Conservation (phyloP, 257 asterid species). For the Scutellaria galericulata region DNA sequence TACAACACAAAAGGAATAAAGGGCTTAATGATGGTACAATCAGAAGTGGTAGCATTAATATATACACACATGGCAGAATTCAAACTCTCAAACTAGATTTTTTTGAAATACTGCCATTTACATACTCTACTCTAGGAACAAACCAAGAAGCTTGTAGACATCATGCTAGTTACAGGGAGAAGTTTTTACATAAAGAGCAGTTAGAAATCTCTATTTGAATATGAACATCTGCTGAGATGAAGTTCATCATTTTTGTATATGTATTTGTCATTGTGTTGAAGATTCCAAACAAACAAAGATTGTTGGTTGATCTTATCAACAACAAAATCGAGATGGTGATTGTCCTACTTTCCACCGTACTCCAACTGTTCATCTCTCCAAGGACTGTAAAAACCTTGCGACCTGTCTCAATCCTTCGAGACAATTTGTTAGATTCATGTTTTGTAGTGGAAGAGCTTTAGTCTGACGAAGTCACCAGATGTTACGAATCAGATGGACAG, state of each 20-base stretch:
- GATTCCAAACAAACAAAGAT: slow-evolving; percentile 4
- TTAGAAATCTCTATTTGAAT: neutral
- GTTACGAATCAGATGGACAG: slow-evolving; percentile 45
- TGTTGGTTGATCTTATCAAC: neutral
- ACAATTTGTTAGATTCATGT: slow-evolving; percentile 4
- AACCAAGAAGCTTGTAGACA: neutral
- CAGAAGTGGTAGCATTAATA: too few species aligned
- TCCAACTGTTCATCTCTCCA: neutral
- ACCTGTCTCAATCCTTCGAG: slow-evolving; percentile 25
- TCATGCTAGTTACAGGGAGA: neutral
- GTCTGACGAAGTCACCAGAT: neutral
- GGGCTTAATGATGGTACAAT: neutral
- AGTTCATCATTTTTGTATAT: slow-evolving; percentile 4
- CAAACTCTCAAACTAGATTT: neutral
- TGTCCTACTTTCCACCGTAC: neutral
- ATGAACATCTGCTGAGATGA: neutral
- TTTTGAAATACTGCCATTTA: neutral
- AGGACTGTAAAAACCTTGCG: neutral
- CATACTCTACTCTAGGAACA: neutral
- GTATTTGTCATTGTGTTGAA: neutral
- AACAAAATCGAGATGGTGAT: neutral
- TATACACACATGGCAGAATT: neutral
- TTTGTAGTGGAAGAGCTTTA: slow-evolving; percentile 23
- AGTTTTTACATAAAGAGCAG: neutral
- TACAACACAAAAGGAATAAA: neutral